phyloP scores from a whole-genome alignment of 371 early-diverging fungal genomes.

The Mortierella sp. region DNA sequence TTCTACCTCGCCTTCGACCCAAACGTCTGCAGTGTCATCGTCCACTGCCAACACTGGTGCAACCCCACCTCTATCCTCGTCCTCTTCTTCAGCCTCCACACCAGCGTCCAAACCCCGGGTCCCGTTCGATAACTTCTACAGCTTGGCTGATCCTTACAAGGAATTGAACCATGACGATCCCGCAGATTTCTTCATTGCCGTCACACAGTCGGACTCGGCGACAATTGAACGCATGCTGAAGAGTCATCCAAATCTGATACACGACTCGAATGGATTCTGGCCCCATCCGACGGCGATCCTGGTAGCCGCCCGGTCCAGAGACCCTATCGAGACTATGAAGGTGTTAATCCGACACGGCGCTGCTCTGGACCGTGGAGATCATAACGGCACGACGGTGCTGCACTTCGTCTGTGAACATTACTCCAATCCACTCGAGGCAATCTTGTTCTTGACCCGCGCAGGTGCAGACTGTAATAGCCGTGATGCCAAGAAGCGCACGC shows the following conservation, averaged over 20 bases:
- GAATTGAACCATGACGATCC: slow-evolving; percentile 36
- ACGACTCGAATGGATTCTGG: slow-evolving; percentile 45
- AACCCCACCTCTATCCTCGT: not conserved
- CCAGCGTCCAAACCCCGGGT: slow-evolving; percentile 15
- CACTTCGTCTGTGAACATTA: slow-evolving; percentile 51
- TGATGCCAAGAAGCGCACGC: slow-evolving; percentile 52
- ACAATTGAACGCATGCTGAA: slow-evolving; percentile 35
- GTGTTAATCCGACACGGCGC: slow-evolving; percentile 37
- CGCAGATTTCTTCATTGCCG: slow-evolving; percentile 46
- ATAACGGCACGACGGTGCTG: slow-evolving; percentile 40
- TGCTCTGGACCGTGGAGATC: slow-evolving; percentile 36
- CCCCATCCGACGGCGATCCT: slow-evolving; percentile 44
- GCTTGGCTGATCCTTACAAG: slow-evolving; percentile 52
- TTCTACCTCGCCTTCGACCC: slow-evolving; percentile 13
- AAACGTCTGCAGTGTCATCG: slow-evolving; percentile 7
- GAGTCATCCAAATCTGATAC: slow-evolving; percentile 25
- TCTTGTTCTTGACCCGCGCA: slow-evolving; percentile 35
- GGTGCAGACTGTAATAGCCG: slow-evolving; percentile 51
- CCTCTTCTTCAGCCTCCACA: not conserved
- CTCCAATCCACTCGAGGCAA: slow-evolving; percentile 36
- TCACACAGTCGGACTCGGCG: slow-evolving; percentile 37
- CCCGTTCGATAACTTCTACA: slow-evolving; percentile 50
- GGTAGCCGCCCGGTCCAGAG: slow-evolving; percentile 43
- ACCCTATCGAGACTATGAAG: slow-evolving; percentile 47
- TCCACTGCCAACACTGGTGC: slow-evolving; percentile 8